Conservation (phyloP, 441 rosid genomes). For the Omphalea diandra region DNA sequence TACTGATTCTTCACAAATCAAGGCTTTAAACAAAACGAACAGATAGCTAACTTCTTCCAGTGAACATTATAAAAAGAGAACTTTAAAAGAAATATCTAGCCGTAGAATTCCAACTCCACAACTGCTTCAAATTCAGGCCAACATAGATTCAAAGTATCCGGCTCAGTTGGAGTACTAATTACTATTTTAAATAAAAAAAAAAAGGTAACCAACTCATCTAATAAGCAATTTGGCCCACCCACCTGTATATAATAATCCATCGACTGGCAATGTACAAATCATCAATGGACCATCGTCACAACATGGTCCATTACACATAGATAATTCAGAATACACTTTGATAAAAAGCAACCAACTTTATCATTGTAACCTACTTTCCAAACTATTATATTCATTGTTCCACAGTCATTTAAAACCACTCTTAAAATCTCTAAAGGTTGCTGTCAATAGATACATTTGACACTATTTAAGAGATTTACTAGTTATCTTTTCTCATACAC, state of each 20-base stretch:
- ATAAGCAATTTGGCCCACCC: slow-evolving; percentile 15
- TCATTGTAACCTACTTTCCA: background rate
- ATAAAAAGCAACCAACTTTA: no score
- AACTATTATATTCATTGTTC: background rate
- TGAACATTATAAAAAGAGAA: background rate
- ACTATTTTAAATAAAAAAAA: background rate
- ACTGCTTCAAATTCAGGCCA: slow-evolving; percentile 10
- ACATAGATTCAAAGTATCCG: background rate
- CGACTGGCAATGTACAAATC: slow-evolving; percentile 6
- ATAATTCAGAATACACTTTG: background rate
- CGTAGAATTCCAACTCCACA: slow-evolving; percentile 1
- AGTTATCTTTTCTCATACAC: no score
- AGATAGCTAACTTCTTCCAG: background rate
- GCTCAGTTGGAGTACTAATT: slow-evolving; percentile 13
- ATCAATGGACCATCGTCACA: background rate
- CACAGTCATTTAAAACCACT: background rate
- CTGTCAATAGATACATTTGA: no score
- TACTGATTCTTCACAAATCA: background rate
- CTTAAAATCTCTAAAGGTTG: background rate
- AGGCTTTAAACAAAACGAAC: background rate
- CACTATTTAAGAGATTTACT: no score
- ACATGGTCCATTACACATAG: background rate
- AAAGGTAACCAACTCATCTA: slow-evolving; percentile 15
- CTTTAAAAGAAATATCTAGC: background rate
- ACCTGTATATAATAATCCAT: background rate